Evolutionary conservation across 2,329 filamentous ascomycete genomes (phyloP), one percentile per base, ranked within the genome.

Genomic region (Verticillium longisporum): DNA sequence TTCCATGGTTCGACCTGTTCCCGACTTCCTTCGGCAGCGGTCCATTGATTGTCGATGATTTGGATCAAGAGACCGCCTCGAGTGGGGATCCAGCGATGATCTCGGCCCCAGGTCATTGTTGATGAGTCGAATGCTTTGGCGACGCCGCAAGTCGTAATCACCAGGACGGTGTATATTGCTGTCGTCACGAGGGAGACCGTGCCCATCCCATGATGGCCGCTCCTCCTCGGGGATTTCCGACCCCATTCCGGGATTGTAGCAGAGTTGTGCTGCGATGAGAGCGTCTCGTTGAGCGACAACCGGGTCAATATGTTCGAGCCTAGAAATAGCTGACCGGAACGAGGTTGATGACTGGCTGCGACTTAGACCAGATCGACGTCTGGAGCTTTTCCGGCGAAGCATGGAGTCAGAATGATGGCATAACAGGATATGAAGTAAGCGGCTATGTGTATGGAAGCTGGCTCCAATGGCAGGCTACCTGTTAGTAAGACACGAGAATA

Each of bases 211-310:
- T 6, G 58, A 59, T 36, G 21, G 31, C 26, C 50, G 71, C 73
- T 77, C 10, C 59, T 69, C 66, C 57, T 76, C 75, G 33, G 69
- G 68, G 61, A 68, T 74, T 45, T 68, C 74, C 13, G 77, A 74
- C 38, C 75, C 75, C 60, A 76, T 76, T n/a, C 82, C 81, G 62
- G 81, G 78, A 6, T 75, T 71, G 68, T 84, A 90, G 1, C 88
- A 88, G 67, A 86, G 75, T 37, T 77, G 75, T 7, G 88, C 88
- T 26, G 88, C 87, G 45, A 82, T 79, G 45, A 85, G 81, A 7
- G 88, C 88, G 70, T 89, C 84, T 60, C 83, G 77, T 57, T 83
- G 79, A 2, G 83, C 82, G 3, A 74, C 70, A 11, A 71, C 72
- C 1, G 80, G 80, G 65, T 80, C 74, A 55, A 86, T 81, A 58